phyloP scores from a whole-genome alignment of 2,329 filamentous ascomycete species.

The Parascedosporium putredinis region DNA sequence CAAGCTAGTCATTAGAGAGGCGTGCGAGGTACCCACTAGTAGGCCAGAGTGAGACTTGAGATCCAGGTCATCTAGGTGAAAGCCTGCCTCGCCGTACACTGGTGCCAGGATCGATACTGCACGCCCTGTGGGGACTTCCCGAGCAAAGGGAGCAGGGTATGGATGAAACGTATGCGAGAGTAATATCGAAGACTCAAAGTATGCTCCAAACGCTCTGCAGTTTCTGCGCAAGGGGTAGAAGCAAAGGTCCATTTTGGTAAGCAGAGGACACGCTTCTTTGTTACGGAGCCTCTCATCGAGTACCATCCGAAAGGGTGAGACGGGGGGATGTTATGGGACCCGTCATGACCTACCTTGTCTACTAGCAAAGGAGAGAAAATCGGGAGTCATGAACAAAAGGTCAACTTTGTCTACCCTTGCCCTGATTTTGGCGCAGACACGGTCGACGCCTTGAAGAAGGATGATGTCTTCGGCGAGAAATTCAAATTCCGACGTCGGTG shows the following conservation, averaged over 20 bases:
- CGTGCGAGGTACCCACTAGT: not conserved
- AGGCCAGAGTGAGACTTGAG: not conserved
- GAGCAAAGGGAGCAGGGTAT: not conserved
- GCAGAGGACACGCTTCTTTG: no score
- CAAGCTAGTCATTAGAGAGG: not conserved
- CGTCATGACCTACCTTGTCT: not conserved
- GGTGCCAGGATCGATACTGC: not conserved
- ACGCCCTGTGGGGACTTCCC: not conserved
- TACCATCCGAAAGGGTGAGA: no score
- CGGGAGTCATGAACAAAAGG: not conserved
- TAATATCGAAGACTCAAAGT: not conserved
- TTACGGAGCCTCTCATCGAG: no score
- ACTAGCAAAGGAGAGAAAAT: not conserved
- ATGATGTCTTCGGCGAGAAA: not conserved
- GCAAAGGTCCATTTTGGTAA: no score
- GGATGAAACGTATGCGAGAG: not conserved
- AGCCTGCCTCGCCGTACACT: not conserved
- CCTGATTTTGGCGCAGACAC: not conserved
- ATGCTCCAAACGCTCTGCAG: not conserved
- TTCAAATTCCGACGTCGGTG: not conserved
- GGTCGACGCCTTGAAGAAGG: not conserved
- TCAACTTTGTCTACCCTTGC: not conserved
- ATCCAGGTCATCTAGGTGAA: not conserved
- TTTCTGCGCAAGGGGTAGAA: no score
- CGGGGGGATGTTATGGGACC: not conserved